Evolutionary conservation across 1,139 yeast species (phyloP).

Genomic region (Geotrichum cucujoidarum): DNA sequence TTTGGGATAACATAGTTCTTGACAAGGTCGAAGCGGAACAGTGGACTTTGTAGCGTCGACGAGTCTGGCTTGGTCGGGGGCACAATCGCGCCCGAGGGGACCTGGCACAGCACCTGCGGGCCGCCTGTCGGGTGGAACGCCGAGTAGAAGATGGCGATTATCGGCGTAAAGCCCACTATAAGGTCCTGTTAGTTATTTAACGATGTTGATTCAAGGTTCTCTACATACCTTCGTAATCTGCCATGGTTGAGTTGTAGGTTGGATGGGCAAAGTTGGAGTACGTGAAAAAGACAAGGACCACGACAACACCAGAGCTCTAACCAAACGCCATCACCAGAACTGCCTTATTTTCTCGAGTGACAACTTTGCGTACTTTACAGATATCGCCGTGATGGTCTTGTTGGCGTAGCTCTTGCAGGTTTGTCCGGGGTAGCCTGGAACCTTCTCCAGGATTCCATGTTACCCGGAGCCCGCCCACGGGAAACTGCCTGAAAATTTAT

Average conservation of each 20-base stretch:
- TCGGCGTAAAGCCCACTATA: constrained; percentile 67
- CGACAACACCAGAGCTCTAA: no score
- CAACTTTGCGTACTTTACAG: no score
- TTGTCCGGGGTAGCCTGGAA: background rate
- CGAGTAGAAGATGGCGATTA: constrained; percentile 80
- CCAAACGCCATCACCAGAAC: no score
- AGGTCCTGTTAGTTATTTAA: background rate
- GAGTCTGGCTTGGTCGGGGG: constrained; percentile 37
- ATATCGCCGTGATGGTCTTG: no score
- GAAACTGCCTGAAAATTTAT: constrained; percentile 2
- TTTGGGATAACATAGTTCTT: constrained; percentile 92
- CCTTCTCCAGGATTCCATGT: constrained; percentile 7
- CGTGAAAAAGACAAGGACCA: no score
- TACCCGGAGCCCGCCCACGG: constrained; percentile 10
- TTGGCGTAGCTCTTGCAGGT: no score
- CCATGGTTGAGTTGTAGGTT: no score
- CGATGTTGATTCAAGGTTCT: background rate
- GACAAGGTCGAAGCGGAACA: constrained; percentile 78
- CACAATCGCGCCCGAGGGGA: constrained; percentile 62
- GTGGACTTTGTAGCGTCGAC: constrained; percentile 38
- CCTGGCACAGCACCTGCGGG: constrained; percentile 87
- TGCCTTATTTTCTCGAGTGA: no score
- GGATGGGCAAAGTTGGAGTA: no score
- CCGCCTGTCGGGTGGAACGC: constrained; percentile 96
- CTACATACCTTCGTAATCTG: constrained; percentile 13